A percentile compares a stretch with the other conserved stretches of the same genome.
Evolutionary conservation across 352 stramenopile genomes (phyloP).

Genomic region (Phytophthora podocarpi): DNA sequence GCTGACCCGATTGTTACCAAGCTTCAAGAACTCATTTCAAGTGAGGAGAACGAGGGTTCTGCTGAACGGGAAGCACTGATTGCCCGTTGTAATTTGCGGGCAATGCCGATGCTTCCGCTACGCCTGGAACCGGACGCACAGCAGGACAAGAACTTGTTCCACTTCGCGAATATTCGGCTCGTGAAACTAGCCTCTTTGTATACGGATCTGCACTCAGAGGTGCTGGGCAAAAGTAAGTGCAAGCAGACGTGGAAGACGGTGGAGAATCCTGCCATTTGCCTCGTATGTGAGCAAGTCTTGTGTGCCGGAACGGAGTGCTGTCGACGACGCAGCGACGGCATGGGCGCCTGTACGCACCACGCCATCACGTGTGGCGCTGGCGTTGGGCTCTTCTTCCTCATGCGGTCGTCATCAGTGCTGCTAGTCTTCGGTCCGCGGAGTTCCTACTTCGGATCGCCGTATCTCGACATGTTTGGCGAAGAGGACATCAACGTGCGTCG

Average conservation of each 20-base stretch:
- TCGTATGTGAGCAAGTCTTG: constrained; percentile 77
- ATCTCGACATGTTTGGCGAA: constrained; percentile 90
- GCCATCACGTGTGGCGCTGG: constrained; percentile 74
- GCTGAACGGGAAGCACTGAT: constrained; percentile 25
- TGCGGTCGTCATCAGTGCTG: constrained; percentile 78
- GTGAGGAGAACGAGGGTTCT: not conserved
- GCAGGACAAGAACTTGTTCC: constrained; percentile 39
- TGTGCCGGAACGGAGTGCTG: constrained; percentile 87
- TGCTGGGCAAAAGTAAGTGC: constrained; percentile 74
- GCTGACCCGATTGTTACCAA: constrained; percentile 48
- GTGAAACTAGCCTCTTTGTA: constrained; percentile 70
- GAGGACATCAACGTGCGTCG: constrained; percentile 86
- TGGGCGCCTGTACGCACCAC: constrained; percentile 80
- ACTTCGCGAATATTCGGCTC: constrained; percentile 71
- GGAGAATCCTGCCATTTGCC: constrained; percentile 82
- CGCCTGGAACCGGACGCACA: constrained; percentile 48
- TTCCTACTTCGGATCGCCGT: constrained; percentile 87
- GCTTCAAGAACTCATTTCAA: constrained; percentile 32
- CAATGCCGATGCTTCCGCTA: constrained; percentile 63
- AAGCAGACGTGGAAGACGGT: constrained; percentile 72
- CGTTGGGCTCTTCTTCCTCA: constrained; percentile 83
- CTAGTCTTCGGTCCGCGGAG: constrained; percentile 73
- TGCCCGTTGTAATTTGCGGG: constrained; percentile 50
- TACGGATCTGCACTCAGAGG: constrained; percentile 79
- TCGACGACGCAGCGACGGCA: constrained; percentile 61